These are phyloP conservation scores for Rhizoclosmatium sp. DNA, from an alignment of 192 early-diverging fungal genomes.

Conservation along the genomic window DNA sequence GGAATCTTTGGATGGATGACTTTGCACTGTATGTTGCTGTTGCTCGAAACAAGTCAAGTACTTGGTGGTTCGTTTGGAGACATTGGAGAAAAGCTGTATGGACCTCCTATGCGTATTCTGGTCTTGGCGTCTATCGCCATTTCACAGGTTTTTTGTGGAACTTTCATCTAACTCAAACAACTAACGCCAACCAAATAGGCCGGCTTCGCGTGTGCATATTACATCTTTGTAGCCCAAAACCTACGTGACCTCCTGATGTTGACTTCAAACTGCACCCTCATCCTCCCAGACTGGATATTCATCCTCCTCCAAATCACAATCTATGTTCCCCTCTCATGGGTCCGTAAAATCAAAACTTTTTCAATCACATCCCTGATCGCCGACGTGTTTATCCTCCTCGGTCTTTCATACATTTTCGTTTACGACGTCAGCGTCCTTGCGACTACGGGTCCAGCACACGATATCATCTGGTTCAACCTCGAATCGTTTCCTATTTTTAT, in stretches of 20 bases:
- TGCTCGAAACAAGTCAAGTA: conserved; percentile 54
- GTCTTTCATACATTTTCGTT: conserved; percentile 84
- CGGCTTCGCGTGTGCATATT: conserved; percentile 88
- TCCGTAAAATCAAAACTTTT: conserved; percentile 90
- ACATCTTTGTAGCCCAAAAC: conserved; percentile 90
- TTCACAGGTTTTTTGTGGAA: conserved; percentile 50
- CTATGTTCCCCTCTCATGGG: conserved; percentile 86
- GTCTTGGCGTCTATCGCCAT: conserved; percentile 61
- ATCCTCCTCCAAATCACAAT: conserved; percentile 78
- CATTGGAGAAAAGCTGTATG: conserved; percentile 61
- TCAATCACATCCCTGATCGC: conserved; percentile 87
- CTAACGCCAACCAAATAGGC: conserved; percentile 61
- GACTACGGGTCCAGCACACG: conserved; percentile 66
- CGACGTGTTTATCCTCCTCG: conserved; percentile 91
- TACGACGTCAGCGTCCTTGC: conserved; percentile 77
- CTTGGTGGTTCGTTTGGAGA: conserved; percentile 65
- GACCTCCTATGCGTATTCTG: conserved; percentile 48
- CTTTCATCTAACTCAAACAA: background rate
- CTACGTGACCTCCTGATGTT: conserved; percentile 74
- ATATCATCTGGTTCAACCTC: conserved; percentile 80
- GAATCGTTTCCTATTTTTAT: conserved; percentile 87
- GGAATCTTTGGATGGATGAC: conserved; percentile 58
- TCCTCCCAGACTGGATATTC: conserved; percentile 73
- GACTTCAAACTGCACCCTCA: conserved; percentile 67
- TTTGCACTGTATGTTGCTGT: conserved; percentile 62